Conservation (phyloP, 202 grass and related monocot species). For the Setaria viridis region DNA sequence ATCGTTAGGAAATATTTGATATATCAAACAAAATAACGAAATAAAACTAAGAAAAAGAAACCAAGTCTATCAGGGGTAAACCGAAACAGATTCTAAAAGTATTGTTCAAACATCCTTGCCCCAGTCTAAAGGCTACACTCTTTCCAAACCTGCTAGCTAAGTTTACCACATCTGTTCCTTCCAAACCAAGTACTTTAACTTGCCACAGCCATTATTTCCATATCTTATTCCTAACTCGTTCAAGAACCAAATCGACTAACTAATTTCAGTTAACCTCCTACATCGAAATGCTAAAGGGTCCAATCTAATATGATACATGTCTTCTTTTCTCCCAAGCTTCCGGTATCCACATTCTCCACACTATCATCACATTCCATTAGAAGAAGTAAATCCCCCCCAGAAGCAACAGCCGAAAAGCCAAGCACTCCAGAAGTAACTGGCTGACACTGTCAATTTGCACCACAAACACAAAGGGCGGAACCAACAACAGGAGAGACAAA, state of each 20-base stretch:
- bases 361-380: not conserved
- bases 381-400: not conserved
- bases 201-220: not conserved
- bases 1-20: not conserved
- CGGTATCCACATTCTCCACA: not conserved
- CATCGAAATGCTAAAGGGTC: not conserved
- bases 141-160: conserved; percentile 14
- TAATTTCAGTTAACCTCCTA: not conserved
- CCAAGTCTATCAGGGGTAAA: not conserved
- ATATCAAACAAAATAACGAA: not conserved
- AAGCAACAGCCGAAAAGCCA: not conserved
- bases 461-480: not conserved
- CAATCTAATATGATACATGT: not conserved
- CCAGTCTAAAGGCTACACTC: conserved; percentile 5
- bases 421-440: conserved; percentile 5
- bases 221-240: not conserved
- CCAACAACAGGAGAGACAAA: not conserved
- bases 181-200: not conserved
- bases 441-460: not conserved
- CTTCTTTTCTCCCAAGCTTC: conserved; percentile 3
- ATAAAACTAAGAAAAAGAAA: not conserved
- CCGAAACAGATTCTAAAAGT: conserved; percentile 6
- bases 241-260: not conserved
- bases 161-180: not conserved
- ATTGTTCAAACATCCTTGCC: conserved; percentile 14